Evolutionary conservation across 768 basidiomycete species (phyloP).

Genomic region (Tricholoma sp.): DNA sequence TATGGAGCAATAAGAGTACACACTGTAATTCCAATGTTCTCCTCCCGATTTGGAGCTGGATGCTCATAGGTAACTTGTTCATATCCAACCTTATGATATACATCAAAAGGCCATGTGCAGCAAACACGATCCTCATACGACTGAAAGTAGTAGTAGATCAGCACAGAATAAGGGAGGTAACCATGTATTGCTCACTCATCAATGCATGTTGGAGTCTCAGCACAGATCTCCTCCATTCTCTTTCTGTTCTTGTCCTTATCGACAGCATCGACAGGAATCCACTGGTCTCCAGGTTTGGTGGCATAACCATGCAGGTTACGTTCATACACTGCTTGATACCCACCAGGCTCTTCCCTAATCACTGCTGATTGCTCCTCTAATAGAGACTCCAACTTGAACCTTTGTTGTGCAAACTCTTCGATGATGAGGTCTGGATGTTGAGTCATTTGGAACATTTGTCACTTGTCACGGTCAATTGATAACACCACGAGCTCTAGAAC

Average conservation of each 20-base stretch:
- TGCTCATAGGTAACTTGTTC: background rate
- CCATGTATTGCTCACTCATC: background rate
- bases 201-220: background rate
- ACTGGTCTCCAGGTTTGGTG: background rate
- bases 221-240: background rate
- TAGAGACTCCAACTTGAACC: background rate
- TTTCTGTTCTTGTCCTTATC: background rate
- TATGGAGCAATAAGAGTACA: background rate
- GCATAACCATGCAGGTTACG: background rate
- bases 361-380: background rate
- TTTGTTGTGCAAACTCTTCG: background rate
- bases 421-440: background rate
- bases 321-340: background rate
- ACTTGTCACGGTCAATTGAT: too few relatives aligned
- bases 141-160: background rate
- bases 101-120: background rate
- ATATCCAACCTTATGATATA: background rate
- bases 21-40: background rate
- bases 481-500: too few relatives aligned
- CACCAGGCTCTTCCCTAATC: background rate
- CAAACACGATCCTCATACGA: background rate
- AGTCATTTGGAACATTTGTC: too few relatives aligned
- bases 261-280: background rate
- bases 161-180: background rate
- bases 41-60: background rate